A percentile compares a stretch with the other conserved stretches of the same genome.
phyloP scores from a whole-genome alignment of 2,329 filamentous ascomycete species.

The Chaetomium olivaceum region DNA sequence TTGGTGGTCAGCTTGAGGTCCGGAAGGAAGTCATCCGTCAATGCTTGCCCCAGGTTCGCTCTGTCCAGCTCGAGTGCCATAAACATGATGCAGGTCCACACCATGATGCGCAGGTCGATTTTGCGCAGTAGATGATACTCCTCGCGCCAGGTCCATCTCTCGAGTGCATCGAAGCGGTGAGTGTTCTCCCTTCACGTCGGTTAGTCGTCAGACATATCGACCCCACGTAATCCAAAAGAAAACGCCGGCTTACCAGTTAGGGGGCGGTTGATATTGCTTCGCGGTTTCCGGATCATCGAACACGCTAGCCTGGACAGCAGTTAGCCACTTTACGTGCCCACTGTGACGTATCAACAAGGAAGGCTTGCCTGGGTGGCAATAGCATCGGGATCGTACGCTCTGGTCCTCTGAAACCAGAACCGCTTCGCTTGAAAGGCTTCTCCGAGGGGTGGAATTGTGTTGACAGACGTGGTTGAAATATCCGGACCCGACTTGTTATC shows the following conservation, averaged over 20 bases:
- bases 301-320: conserved; percentile 34
- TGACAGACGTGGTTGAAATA: conserved; percentile 26
- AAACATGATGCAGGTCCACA: conserved; percentile 52
- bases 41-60: conserved; percentile 49
- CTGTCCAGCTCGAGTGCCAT: conserved; percentile 53
- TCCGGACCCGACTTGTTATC: conserved; percentile 21
- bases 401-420: conserved; percentile 40
- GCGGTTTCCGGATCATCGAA: conserved; percentile 43
- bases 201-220: too few relatives aligned
- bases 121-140: conserved; percentile 43
- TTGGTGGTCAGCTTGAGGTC: conserved; percentile 49
- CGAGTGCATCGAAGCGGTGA: conserved; percentile 50
- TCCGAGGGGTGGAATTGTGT: conserved; percentile 36
- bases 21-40: conserved; percentile 50
- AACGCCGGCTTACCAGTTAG: conserved; percentile 31
- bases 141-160: conserved; percentile 46
- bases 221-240: background rate
- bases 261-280: conserved; percentile 39
- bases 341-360: background rate
- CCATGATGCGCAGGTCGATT: conserved; percentile 47
- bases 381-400: conserved; percentile 37
- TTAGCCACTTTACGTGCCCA: background rate
- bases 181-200: conserved; percentile 40
- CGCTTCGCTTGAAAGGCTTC: conserved; percentile 34
- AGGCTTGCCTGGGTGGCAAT: conserved; percentile 41